Evolutionary conservation across 129 eudicot species (phyloP), one percentile per base, ranked within the genome.

Genomic region (Centrapalus pauciflorus): DNA sequence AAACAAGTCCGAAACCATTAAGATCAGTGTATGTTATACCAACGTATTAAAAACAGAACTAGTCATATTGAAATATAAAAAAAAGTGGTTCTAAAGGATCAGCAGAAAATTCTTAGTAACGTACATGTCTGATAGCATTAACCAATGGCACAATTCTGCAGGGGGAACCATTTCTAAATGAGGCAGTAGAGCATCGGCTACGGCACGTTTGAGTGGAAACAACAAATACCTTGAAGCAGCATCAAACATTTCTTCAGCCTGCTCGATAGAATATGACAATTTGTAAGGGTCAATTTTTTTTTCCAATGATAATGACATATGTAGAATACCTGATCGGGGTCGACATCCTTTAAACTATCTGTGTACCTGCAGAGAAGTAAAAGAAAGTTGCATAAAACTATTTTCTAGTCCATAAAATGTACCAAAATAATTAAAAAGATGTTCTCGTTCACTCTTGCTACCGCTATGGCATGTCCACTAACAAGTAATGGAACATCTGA

Each of bases 231-330:
- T 89, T 72, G 99, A 93, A 48, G 96, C 95, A 67, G 96, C 95
- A 77, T 93, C 99, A 78, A 93, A 93, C 81, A 93, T 84, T 79
- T 89, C 99, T 73, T 88, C 99, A 32, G 95, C 99, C 96, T 93
- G 85, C 69, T 55, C 67, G 51, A 56, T 40, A 11, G 59, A 67
- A 67, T 51, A 71, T 24, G 40, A 45, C 8, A 8, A 17, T 9
- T 54, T 51, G n/a, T 3, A 23, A 33, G 8, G 17, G 56, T 17
- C 37, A 61, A 20, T n/a, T n/a, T n/a, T n/a, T n/a, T n/a, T n/a
- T n/a, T n/a, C n/a, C n/a, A n/a, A n/a, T 21, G 40, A 21, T 13
- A 55, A 16, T 2, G 40, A 64, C 23, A 62, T 13, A 19, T 14
- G 69, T 54, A 48, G 25, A 62, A 66, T 59, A 93, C 98, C 96